Evolutionary conservation across 805 yeast genomes (phyloP).

Genomic region (Candida alai): DNA sequence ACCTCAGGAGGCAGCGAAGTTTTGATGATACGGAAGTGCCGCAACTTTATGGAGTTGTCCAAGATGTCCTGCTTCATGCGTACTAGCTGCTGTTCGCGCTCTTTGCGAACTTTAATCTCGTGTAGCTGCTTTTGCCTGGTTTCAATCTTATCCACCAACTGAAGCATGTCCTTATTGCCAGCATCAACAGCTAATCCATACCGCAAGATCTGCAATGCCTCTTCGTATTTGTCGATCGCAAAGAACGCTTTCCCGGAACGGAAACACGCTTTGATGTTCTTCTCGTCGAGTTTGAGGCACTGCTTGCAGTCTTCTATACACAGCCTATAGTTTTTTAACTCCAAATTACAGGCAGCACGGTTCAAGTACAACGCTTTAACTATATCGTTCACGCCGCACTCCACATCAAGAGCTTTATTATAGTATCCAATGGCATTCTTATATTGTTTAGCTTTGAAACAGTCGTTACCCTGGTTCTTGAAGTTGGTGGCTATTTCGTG

Average conservation of each 20-base stretch:
- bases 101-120: constrained; percentile 37
- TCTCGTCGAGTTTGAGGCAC: constrained; percentile 62
- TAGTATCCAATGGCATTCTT: constrained; percentile 75
- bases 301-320: constrained; percentile 83
- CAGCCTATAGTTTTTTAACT: constrained; percentile 75
- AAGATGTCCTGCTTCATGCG: constrained; percentile 27
- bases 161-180: constrained; percentile 52
- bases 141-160: constrained; percentile 39
- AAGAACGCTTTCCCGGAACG: constrained; percentile 81
- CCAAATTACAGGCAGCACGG: constrained; percentile 89
- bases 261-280: constrained; percentile 77
- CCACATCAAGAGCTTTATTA: constrained; percentile 72
- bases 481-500: constrained; percentile 86
- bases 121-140: constrained; percentile 33
- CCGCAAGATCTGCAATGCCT: constrained; percentile 60
- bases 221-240: constrained; percentile 63
- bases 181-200: constrained; percentile 65
- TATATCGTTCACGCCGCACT: constrained; percentile 52
- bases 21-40: constrained; percentile 51
- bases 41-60: constrained; percentile 54
- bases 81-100: constrained; percentile 32
- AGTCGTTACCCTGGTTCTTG: constrained; percentile 90
- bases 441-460: constrained; percentile 67
- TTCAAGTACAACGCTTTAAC: constrained; percentile 67
- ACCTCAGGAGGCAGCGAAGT: constrained; percentile 55